Base-by-base conservation (phyloP, 208 protist genomes). In the Leishmania braziliensis region DNA sequence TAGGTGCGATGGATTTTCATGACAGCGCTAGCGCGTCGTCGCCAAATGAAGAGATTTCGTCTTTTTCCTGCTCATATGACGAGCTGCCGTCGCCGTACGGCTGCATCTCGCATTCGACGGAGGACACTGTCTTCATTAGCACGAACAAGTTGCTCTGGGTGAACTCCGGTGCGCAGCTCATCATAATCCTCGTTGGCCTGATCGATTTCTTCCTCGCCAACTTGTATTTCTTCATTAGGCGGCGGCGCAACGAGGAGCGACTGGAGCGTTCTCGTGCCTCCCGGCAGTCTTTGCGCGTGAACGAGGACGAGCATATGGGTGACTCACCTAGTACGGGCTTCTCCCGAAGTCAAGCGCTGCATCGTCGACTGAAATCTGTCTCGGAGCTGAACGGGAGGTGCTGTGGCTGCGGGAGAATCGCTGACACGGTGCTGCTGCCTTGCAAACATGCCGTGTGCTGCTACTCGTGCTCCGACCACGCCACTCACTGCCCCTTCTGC, bases 401-500 rank as follows among this genome's bases (percentile, higher is more conserved):
- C 72, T 92, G 89, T 51, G 89, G 89, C 18, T 92, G 89, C 50
- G 87, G 86, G 29, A 73, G 75, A 26, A 79, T 85, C 39, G 89
- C 89, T 10, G 81, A 92, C 72, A 84, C 81, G 33, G 84, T 92
- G 18, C 74, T 92, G 48, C 75, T 92, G 6, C 89, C 89, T 46
- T 92, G 89, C 82, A 82, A 81, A 53, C 89, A 92, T 70, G 89
- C 87, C 39, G 86, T 90, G 10, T 92, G 89, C 79, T 92, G 89
- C 83, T 84, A 62, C 63, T 69, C 74, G 26, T 92, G 89, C 56
- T 87, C 82, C 0, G 84, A 81, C 12, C 82, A 84, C 29, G 89
- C 89, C 18, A 82, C 82, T 2, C 83, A 82, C 72, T 92, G 89
- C 73, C 89, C 89, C 0, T 87, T 90, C 66, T 92, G 89, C 85